phyloP scores from a whole-genome alignment of 441 rosid genomes.

The Mallotus japonicus region DNA sequence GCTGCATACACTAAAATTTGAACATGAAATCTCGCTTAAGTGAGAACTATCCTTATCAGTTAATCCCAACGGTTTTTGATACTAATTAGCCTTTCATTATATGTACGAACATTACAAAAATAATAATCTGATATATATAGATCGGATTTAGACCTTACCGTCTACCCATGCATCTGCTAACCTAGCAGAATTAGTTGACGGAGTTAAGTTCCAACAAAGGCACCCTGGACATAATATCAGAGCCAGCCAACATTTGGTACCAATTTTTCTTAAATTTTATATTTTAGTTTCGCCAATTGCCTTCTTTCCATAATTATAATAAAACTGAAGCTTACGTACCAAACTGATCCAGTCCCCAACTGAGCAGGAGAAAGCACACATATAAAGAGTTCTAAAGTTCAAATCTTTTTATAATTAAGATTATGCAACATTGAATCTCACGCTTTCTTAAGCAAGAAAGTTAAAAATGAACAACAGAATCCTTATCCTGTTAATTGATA shows the following conservation, averaged over 20 bases:
- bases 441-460: background rate
- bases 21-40: too few species aligned
- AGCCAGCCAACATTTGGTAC: background rate
- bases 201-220: background rate
- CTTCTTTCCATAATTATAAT: background rate
- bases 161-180: background rate
- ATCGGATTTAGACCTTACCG: too few species aligned
- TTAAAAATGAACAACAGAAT: too few species aligned
- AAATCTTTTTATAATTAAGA: background rate
- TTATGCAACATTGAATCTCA: background rate
- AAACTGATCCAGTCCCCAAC: too few species aligned
- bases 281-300: background rate
- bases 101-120: too few species aligned
- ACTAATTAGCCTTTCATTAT: too few species aligned
- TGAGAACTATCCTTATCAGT: too few species aligned
- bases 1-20: too few species aligned
- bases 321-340: background rate
- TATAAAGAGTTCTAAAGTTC: background rate
- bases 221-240: background rate
- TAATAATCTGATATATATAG: too few species aligned
- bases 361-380: background rate
- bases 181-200: background rate
- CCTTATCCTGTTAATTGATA: too few species aligned
- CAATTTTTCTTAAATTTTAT: background rate
- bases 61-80: too few species aligned